Conservation (phyloP, 306 rosid genomes). For the Datisca glomerata region DNA sequence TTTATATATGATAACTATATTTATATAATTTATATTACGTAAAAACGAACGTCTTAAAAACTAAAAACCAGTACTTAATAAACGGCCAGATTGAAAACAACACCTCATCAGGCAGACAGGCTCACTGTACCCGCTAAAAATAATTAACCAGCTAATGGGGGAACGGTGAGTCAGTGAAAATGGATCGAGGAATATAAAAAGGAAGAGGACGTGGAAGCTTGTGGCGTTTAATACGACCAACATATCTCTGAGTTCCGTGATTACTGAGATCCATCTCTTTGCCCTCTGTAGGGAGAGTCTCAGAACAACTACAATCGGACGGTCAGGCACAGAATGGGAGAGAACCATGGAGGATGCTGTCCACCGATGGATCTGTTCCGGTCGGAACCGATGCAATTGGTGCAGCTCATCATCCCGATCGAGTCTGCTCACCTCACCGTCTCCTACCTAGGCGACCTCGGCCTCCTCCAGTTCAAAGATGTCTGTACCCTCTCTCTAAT, state of each 20-base stretch:
- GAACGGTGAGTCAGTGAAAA: too few relatives aligned
- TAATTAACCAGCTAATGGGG: too few relatives aligned
- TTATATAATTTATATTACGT: too few relatives aligned
- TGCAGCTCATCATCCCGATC: slow-evolving; percentile 92
- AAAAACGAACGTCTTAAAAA: too few relatives aligned
- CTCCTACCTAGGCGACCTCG: slow-evolving; percentile 93
- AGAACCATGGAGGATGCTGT: slow-evolving; percentile 56
- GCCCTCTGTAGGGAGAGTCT: neutral
- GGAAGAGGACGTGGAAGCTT: slow-evolving; percentile 9
- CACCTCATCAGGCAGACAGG: too few relatives aligned
- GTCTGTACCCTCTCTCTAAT: slow-evolving; percentile 18
- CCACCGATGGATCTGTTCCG: slow-evolving; percentile 98
- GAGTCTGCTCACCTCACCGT: slow-evolving; percentile 86
- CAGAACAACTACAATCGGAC: neutral
- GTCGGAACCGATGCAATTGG: slow-evolving; percentile 96
- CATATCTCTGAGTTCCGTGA: neutral
- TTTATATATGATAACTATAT: too few relatives aligned
- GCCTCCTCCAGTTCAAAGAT: slow-evolving; percentile 89
- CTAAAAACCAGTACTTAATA: too few relatives aligned
- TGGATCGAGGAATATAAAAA: too few relatives aligned
- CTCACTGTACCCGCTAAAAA: too few relatives aligned
- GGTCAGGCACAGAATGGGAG: slow-evolving; percentile 40
- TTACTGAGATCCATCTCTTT: slow-evolving; percentile 1
- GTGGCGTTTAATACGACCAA: slow-evolving; percentile 7
- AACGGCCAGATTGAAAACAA: too few relatives aligned